phyloP scores from a whole-genome alignment of 1,284 basidiomycete species.

The Puccinia hordei region DNA sequence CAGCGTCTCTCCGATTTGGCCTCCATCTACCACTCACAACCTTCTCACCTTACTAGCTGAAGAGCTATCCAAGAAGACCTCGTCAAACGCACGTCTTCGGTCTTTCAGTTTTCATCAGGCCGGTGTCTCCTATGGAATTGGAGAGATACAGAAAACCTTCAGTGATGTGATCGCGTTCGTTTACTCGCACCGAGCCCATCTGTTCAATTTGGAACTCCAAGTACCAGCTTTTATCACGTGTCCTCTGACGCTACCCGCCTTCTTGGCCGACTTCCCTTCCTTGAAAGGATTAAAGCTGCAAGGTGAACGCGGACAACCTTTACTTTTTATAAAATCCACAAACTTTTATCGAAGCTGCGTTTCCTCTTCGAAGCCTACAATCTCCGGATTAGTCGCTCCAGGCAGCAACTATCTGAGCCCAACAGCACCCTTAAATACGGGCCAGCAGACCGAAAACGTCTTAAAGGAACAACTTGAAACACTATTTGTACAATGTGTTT shows the following conservation, averaged over 20 bases:
- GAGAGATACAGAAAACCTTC: neutral
- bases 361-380: neutral
- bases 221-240: neutral
- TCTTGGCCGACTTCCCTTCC: constrained; percentile 21
- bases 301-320: constrained; percentile 5
- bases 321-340: neutral
- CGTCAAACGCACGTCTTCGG: constrained; percentile 4
- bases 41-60: constrained; percentile 23
- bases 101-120: constrained; percentile 1
- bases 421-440: neutral
- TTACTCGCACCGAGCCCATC: neutral
- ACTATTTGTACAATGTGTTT: neutral
- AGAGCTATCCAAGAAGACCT: neutral
- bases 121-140: neutral
- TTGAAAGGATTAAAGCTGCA: neutral
- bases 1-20: constrained; percentile 9
- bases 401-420: neutral
- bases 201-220: neutral
- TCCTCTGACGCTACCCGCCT: neutral
- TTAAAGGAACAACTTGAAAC: constrained; percentile 8
- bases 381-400: neutral
- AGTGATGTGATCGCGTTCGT: constrained; percentile 20
- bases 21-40: neutral
- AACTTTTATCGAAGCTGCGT: neutral
- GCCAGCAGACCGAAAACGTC: neutral